Base-by-base conservation (phyloP, 108 stramenopile genomes). In the Nannochloropsis salina region DNA sequence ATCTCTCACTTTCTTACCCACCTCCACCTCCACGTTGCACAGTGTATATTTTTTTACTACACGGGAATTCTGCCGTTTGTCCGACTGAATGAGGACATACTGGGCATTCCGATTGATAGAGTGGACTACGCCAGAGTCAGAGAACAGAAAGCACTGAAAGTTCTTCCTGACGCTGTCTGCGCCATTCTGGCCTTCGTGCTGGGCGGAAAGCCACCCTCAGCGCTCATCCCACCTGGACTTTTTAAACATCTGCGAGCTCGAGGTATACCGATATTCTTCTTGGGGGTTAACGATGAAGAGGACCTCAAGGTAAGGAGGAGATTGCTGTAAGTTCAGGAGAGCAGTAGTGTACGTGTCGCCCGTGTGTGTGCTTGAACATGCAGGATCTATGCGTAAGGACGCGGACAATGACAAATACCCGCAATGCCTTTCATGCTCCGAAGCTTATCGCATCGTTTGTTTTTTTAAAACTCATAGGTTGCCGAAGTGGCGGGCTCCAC, bases 21-120 rank as follows among this genome's bases (percentile, higher is more conserved):
- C 61, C 15, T 6, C n/a, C 61, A 74, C 15, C 61, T n/a, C 15
- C 61, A 74, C 15, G n/a, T n/a, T 3, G 3, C 8, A 2, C 61
- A 74, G 61, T 74, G 61, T n/a, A 74, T 87, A 10, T 40, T 84
- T 20, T 41, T 82, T 8, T 90, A 85, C 74, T 61, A 87, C 44
- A 20, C 80, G 20, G 89, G 89, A 9, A 21, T 90, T 20, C 79
- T 90, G 15, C 86, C 89, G 41, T 84, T 86, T 15, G 83, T 90
- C 5, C 79, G 42, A 6, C 21, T 90, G 40, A 84, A 90, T 31
- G 44, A 82, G 41, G 83, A 86, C 15, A 83, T 87, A 40, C 43
- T 83, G n/a, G 89, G 85, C 0, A 80, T 90, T 18, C 82, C 86
- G 5, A 40, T 83, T 42, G 86, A 85, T 12, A n/a, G 45, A 31